Evolutionary conservation across 108 stramenopile species (phyloP).

Genomic region (Ochromonas danica): DNA sequence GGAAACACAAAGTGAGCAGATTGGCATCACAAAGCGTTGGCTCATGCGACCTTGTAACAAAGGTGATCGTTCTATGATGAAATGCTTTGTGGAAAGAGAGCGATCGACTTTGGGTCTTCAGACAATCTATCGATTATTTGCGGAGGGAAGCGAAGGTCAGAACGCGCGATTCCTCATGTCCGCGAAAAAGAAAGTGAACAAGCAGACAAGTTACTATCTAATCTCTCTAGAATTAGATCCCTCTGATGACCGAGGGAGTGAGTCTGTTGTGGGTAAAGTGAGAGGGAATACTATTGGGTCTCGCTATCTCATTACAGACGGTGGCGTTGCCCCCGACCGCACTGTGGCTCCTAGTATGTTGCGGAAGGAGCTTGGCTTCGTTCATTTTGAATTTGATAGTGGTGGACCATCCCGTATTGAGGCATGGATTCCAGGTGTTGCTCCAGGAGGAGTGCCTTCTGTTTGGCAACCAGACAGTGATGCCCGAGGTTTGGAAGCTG

Average conservation of each 20-base stretch:
- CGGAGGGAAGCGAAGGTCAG: constrained; percentile 6
- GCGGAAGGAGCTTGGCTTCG: constrained; percentile 30
- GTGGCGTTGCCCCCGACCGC: constrained; percentile 6
- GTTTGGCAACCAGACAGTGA: constrained; percentile 31
- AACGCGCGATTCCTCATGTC: constrained; percentile 22
- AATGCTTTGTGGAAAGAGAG: constrained; percentile 31
- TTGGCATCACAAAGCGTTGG: constrained; percentile 19
- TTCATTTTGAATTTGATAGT: constrained; percentile 28
- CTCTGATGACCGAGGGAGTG: constrained; percentile 31
- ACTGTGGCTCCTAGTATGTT: constrained; percentile 4
- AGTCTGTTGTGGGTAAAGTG: constrained; percentile 17
- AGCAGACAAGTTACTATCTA: constrained; percentile 28
- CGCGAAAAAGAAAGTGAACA: constrained; percentile 23
- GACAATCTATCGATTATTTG: constrained; percentile 2
- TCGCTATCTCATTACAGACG: constrained; percentile 23
- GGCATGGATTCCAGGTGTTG: constrained; percentile 9
- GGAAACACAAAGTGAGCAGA: background rate
- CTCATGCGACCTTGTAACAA: background rate
- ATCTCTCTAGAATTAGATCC: constrained; percentile 16
- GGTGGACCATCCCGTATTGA: constrained; percentile 31
- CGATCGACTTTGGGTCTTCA: constrained; percentile 17
- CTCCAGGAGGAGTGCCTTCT: background rate
- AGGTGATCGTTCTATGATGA: constrained; percentile 3
- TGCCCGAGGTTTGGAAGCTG: background rate
- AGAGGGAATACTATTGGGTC: constrained; percentile 29